A percentile compares a stretch with the other conserved stretches of the same genome.
These are phyloP conservation scores for Jackrogersella multiformis DNA, from an alignment of 495 filamentous ascomycete genomes.

Conservation along the genomic window DNA sequence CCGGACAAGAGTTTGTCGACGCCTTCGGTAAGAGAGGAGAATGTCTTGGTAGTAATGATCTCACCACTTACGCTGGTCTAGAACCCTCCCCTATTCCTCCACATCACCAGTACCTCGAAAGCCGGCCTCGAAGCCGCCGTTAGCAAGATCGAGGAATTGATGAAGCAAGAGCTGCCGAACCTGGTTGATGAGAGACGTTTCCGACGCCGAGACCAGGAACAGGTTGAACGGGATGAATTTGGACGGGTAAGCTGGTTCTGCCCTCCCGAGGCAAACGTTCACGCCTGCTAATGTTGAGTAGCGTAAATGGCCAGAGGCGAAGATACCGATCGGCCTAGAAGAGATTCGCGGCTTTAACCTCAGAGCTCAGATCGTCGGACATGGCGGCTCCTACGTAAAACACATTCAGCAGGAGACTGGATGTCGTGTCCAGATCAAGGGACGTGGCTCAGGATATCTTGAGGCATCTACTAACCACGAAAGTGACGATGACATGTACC, in stretches of 20 bases:
- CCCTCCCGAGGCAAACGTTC: conserved; percentile 35
- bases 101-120: conserved; percentile 92
- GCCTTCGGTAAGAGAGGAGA: conserved; percentile 75
- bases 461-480: conserved; percentile 83
- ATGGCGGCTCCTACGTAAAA: conserved; percentile 93
- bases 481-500: conserved; percentile 93
- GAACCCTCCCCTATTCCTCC: conserved; percentile 94
- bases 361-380: conserved; percentile 92
- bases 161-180: conserved; percentile 95
- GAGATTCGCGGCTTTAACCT: conserved; percentile 96
- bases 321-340: conserved; percentile 88
- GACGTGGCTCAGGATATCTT: conserved; percentile 93
- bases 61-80: conserved; percentile 49
- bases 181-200: conserved; percentile 96
- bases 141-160: conserved; percentile 86
- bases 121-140: conserved; percentile 90
- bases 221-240: conserved; percentile 93
- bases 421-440: conserved; percentile 97
- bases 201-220: conserved; percentile 84
- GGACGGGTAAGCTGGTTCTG: conserved; percentile 72
- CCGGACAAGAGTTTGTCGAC: conserved; percentile 98
- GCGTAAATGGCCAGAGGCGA: conserved; percentile 99
- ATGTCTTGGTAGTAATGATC: neutral
- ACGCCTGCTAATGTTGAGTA: conserved; percentile 51
- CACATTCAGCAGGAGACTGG: conserved; percentile 94